phyloP scores from a whole-genome alignment of 2,329 filamentous ascomycete species.

The Ascochyta pisi region DNA sequence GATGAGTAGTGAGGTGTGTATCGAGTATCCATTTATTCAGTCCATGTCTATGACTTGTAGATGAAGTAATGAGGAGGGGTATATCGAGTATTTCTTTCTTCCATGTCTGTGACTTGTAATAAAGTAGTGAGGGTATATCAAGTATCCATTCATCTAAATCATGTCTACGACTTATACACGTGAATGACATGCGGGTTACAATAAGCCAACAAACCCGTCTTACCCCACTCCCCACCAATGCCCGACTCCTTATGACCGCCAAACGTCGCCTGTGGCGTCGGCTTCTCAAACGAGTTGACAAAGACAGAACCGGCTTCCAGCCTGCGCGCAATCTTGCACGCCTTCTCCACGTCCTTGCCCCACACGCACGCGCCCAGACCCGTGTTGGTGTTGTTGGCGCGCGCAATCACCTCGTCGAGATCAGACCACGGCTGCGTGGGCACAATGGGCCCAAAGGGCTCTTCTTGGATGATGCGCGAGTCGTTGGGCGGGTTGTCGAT shows the following conservation, averaged over 20 bases:
- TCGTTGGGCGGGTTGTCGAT: slow-evolving; percentile 65
- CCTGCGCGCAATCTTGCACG: slow-evolving; percentile 55
- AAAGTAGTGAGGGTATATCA: too few species aligned
- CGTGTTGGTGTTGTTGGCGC: slow-evolving; percentile 56
- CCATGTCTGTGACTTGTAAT: too few species aligned
- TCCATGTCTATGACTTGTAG: too few species aligned
- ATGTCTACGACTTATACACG: slow-evolving; percentile 50
- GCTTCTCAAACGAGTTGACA: slow-evolving; percentile 61
- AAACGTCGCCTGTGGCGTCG: slow-evolving; percentile 61
- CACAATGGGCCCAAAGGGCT: slow-evolving; percentile 71
- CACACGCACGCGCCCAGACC: slow-evolving; percentile 63
- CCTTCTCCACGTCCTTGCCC: slow-evolving; percentile 52
- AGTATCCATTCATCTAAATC: too few species aligned
- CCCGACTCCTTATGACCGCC: slow-evolving; percentile 81
- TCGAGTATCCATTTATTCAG: too few species aligned
- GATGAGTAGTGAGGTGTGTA: too few species aligned
- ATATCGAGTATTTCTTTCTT: too few species aligned
- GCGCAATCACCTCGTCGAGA: slow-evolving; percentile 59
- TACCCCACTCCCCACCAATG: slow-evolving; percentile 72
- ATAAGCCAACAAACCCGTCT: slow-evolving; percentile 54
- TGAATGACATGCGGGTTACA: slow-evolving; percentile 58
- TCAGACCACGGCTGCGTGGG: slow-evolving; percentile 69
- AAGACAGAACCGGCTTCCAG: slow-evolving; percentile 64
- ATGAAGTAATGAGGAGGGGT: too few species aligned
- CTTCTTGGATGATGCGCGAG: slow-evolving; percentile 64